phyloP scores from a whole-genome alignment of 164 flowering plant species.

The Piper longum region DNA sequence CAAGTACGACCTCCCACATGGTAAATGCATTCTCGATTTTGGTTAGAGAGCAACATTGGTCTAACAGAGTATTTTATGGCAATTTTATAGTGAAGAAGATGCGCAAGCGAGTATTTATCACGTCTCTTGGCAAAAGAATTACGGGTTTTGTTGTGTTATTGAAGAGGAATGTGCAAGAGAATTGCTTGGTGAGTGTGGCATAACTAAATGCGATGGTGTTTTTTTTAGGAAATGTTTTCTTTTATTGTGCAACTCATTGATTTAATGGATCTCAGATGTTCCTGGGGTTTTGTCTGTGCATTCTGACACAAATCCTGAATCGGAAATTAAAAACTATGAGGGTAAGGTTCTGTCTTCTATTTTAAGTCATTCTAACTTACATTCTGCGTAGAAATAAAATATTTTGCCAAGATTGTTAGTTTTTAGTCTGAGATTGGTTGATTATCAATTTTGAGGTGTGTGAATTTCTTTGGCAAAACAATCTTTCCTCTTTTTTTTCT shows the following conservation, averaged over 20 bases:
- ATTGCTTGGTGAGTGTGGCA: conserved; percentile 38
- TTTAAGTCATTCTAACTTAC: not conserved
- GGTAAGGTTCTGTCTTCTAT: conserved; percentile 25
- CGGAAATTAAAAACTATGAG: conserved; percentile 64
- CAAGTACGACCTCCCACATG: conserved; percentile 36
- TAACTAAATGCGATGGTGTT: not conserved
- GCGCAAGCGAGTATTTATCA: conserved; percentile 93
- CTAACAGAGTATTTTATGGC: not conserved
- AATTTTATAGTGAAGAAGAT: conserved; percentile 52
- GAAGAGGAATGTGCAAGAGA: conserved; percentile 67
- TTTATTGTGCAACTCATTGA: not conserved
- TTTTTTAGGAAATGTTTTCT: conserved; percentile 1
- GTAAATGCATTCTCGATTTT: not conserved
- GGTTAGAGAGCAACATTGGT: not conserved
- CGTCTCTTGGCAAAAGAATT: conserved; percentile 60
- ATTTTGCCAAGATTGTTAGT: no score
- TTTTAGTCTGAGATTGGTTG: no score
- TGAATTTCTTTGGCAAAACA: not conserved
- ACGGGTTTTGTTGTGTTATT: conserved; percentile 82
- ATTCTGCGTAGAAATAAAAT: no score
- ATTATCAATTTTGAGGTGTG: no score
- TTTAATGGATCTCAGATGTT: conserved; percentile 34
- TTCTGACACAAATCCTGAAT: conserved; percentile 49
- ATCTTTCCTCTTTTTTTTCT: not conserved
- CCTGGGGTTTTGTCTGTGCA: conserved; percentile 74